phyloP scores from a whole-genome alignment of 163 green algal species.

The Scenedesmus sp. region DNA sequence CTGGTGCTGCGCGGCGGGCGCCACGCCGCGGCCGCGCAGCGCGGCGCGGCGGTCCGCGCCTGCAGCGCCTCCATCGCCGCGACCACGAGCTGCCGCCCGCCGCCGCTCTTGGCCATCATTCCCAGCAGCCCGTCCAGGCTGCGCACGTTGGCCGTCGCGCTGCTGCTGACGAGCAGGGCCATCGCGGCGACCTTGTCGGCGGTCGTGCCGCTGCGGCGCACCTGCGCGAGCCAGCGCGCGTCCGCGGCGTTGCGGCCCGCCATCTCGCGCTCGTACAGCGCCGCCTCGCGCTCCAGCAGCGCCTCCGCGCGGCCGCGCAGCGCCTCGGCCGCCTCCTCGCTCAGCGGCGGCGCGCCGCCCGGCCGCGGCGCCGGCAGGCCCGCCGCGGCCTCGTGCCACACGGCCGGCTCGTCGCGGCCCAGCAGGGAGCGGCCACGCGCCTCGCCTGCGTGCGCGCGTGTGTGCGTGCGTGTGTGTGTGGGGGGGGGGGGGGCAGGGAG shows the following conservation, averaged over 20 bases:
- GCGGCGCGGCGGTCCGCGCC: slow-evolving; percentile 32
- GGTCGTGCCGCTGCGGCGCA: slow-evolving; percentile 76
- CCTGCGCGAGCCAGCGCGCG: slow-evolving; percentile 82
- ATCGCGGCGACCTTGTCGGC: slow-evolving; percentile 91
- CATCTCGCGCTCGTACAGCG: slow-evolving; percentile 69
- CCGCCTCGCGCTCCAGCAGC: slow-evolving; percentile 74
- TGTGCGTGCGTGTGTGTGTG: too few relatives aligned
- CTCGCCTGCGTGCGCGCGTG: slow-evolving; percentile 5
- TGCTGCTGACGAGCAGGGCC: slow-evolving; percentile 87
- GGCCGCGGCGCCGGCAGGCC: slow-evolving; percentile 25
- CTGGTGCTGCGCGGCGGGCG: too few relatives aligned
- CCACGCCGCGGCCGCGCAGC: too few relatives aligned
- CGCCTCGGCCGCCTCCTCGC: slow-evolving; percentile 36
- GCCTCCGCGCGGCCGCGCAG: slow-evolving; percentile 51
- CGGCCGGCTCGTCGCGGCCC: slow-evolving; percentile 60
- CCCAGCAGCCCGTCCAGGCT: slow-evolving; percentile 84
- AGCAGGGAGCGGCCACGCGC: slow-evolving; percentile 60
- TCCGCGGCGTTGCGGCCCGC: slow-evolving; percentile 66
- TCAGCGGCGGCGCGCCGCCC: slow-evolving; percentile 5
- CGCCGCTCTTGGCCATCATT: slow-evolving; percentile 75
- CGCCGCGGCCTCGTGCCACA: slow-evolving; percentile 74
- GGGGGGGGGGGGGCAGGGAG: too few relatives aligned
- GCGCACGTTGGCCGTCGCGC: slow-evolving; percentile 76
- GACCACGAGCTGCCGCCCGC: slow-evolving; percentile 75
- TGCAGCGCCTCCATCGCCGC: slow-evolving; percentile 75